phyloP scores from a whole-genome alignment of 2,329 filamentous ascomycete species.

The Pseudocercospora macadamiae region DNA sequence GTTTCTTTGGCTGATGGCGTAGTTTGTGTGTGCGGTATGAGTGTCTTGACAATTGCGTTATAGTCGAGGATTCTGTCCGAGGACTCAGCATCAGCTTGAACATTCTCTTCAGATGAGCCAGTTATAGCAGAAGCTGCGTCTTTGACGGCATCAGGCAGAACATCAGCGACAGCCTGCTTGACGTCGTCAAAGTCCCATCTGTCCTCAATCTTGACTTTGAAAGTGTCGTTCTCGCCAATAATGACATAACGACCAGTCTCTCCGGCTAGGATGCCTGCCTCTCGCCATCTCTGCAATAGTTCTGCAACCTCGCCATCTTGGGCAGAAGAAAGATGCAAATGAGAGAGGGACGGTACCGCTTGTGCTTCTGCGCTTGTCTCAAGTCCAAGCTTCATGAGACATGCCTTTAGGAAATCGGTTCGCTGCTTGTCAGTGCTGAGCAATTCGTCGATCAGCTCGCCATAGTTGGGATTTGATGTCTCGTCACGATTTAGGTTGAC shows the following conservation, averaged over 20 bases:
- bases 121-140: slow-evolving; percentile 19
- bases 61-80: slow-evolving; percentile 71
- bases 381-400: slow-evolving; percentile 79
- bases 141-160: slow-evolving; percentile 23
- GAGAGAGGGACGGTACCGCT: slow-evolving; percentile 76
- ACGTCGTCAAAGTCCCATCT: slow-evolving; percentile 49
- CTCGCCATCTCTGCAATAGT: slow-evolving; percentile 66
- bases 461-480: slow-evolving; percentile 65
- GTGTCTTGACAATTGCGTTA: slow-evolving; percentile 67
- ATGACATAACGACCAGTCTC: slow-evolving; percentile 68
- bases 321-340: slow-evolving; percentile 76
- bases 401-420: slow-evolving; percentile 75
- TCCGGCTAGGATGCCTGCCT: slow-evolving; percentile 62
- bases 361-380: slow-evolving; percentile 70
- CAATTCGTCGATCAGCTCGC: slow-evolving; percentile 68
- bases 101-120: slow-evolving; percentile 25
- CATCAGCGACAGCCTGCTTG: slow-evolving; percentile 35
- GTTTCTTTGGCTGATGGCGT: slow-evolving; percentile 74
- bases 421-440: slow-evolving; percentile 70
- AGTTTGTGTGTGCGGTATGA: slow-evolving; percentile 70
- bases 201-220: slow-evolving; percentile 66
- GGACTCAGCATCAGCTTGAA: slow-evolving; percentile 33
- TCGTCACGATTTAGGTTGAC: slow-evolving; percentile 73
- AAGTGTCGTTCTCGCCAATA: slow-evolving; percentile 79
- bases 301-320: slow-evolving; percentile 67